Conservation (phyloP, 2,329 filamentous ascomycete species). For the Xylariaceae sp. region DNA sequence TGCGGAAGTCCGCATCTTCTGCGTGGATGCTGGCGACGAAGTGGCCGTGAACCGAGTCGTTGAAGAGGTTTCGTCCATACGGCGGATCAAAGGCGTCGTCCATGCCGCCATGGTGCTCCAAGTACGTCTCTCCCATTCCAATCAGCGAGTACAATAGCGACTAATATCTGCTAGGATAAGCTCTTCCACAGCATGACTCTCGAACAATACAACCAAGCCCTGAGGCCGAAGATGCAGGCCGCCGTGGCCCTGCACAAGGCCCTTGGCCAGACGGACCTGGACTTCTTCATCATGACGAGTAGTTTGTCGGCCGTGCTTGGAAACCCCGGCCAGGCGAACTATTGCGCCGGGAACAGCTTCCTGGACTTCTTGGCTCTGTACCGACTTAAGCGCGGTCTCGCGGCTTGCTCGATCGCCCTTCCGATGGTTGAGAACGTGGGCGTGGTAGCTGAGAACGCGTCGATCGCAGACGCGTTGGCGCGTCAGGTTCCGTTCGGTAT, state of each 20-base stretch:
- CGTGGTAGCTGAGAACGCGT: constrained; percentile 25
- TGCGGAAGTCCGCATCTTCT: not conserved
- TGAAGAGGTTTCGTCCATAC: not conserved
- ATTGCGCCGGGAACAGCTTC: constrained; percentile 32
- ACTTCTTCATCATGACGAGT: constrained; percentile 25
- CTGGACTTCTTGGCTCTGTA: constrained; percentile 26
- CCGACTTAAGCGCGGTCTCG: not conserved
- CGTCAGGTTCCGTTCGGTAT: constrained; percentile 12
- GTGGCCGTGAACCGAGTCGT: not conserved
- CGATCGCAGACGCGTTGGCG: constrained; percentile 4
- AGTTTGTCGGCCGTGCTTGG: constrained; percentile 27
- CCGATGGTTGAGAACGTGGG: constrained; percentile 16
- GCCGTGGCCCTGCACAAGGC: constrained; percentile 13
- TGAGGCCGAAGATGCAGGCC: constrained; percentile 16
- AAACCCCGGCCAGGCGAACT: constrained; percentile 29
- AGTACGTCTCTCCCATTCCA: not conserved
- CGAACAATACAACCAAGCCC: not conserved
- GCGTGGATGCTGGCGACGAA: not conserved
- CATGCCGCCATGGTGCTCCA: constrained; percentile 21
- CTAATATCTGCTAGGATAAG: constrained; percentile 5
- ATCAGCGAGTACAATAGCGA: not conserved
- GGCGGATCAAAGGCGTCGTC: not conserved
- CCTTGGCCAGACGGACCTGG: constrained; percentile 6
- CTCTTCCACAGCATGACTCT: constrained; percentile 16
- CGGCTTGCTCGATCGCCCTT: constrained; percentile 1